Base-by-base conservation (phyloP, 805 yeast genomes). In the Candida palmyrensis region DNA sequence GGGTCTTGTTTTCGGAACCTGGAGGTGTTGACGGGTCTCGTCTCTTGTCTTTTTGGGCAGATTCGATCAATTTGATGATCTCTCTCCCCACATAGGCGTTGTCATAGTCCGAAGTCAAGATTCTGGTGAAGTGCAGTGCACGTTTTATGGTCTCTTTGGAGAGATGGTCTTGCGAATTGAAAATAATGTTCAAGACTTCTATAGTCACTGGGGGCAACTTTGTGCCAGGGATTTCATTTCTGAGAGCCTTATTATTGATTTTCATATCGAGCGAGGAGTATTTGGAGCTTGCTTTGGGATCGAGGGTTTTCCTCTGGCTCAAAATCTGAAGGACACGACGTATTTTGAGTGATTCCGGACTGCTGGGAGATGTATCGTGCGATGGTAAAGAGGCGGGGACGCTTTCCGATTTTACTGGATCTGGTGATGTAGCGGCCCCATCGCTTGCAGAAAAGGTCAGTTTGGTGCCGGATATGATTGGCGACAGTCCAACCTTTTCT, bases 171-270 rank as follows among this genome's bases (percentile, higher is more conserved):
- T 31, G 36, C 30, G 25, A 29, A 15, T 33, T 36, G 34, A 34
- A 38, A 8, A 34, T 19, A 13, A 24, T 22, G 29, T 44, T 42
- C 11, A 44, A 33, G 9, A 38, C 15, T 20, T 32, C 29, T 13
- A 34, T 12, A 4, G 32, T 27, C 6, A 18, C 15, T 5, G 16
- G 9, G 3, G 28, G 16, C n/a, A 44, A 24, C 15, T 27, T 18
- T 15, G 14, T 23, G 11, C 33, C 35, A 4, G 28, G 30, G 24
- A 42, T 29, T 8, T 15, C 25, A 15, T 37, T 31, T 16, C 39
- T 30, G 13, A 44, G 32, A 6, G 33, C 16, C 19, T 38, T 34
- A 25, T 43, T 41, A 6, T 16, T 9, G 6, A 29, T 8, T 13
- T 21, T 29, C 17, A 26, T 9, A 11, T 11, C 23, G 9, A 29